Evolutionary conservation across 192 early-diverging fungal genomes (phyloP), one percentile per base, ranked within the genome.

Genomic region (Pilobolus umbonatus): DNA sequence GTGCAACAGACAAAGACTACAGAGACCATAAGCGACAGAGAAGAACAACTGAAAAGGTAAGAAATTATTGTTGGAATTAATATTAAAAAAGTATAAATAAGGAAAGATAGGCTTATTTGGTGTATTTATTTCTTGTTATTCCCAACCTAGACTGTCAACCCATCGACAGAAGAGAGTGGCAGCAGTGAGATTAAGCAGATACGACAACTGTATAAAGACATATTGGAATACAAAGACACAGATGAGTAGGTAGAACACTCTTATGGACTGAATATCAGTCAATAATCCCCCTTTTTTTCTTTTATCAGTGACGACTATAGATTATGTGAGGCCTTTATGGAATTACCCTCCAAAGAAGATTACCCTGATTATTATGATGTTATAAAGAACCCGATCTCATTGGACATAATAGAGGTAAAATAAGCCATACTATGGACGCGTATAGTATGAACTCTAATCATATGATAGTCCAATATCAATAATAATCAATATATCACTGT

Each of bases 361-460:
- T 79, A 75, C 29, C 71, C 74, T 32, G 77, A 79, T 42, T 79
- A 79, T 47, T 79, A 74, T 48, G 43, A 60, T 24, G 19, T 64
- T 62, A 84, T 87, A 65, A 78, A 81, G 43, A 46, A 72, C 7
- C 83, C 80, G 0, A 85, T 85, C 42, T 73, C 81, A 1, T 35
- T 85, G 12, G 74, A 82, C 49, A 71, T 63, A 0, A 83, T 74
- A 26, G 59, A 64, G 53, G 76, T 74, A 71, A 54, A 10, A 7
- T 30, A 38, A 45, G 19, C 11, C 2, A n/a, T 11, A 29, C 17
- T 21, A 10, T 25, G 12, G 5, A 24, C 28, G 8, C 46, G 46
- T 25, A 22, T 25, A 39, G 38, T 39, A 15, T 24, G 30, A 38
- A 48, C 21, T 40, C 38, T 24, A 24, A 40, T 42, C 38, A 17